A percentile compares a stretch with the other conserved stretches of the same genome.
Conservation (phyloP, 345 rosid species). For the Acer negundo region DNA sequence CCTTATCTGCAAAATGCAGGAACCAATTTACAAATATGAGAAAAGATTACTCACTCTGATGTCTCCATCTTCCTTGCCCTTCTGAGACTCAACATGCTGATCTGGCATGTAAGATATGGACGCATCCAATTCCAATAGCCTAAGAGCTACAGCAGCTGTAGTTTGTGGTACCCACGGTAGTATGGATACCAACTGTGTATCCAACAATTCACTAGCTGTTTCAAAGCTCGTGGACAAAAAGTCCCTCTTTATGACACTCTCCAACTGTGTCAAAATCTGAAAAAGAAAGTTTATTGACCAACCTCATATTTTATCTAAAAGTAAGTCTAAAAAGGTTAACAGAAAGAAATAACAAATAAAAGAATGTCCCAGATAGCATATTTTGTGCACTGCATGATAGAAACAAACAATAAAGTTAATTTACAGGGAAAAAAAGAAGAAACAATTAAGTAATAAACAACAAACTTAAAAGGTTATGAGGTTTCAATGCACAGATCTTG, state of each 20-base stretch:
- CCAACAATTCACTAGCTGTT: constrained; percentile 65
- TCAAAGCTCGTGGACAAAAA: constrained; percentile 62
- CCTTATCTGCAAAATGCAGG: neutral
- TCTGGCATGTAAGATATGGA: constrained; percentile 52
- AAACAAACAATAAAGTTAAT: neutral
- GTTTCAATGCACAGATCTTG: neutral
- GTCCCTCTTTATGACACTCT: constrained; percentile 59
- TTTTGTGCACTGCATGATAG: neutral
- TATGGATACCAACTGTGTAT: constrained; percentile 35
- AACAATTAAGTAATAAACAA: neutral
- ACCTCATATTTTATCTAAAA: neutral
- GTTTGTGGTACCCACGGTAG: constrained; percentile 89
- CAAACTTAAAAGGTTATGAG: neutral
- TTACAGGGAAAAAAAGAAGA: neutral
- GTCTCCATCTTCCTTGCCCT: constrained; percentile 46
- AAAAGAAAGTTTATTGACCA: neutral
- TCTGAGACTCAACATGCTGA: constrained; percentile 45
- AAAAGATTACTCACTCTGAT: constrained; percentile 46
- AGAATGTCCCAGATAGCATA: neutral
- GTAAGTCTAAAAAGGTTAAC: neutral
- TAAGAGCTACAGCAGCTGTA: constrained; percentile 68
- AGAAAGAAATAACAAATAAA: neutral
- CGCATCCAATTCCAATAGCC: constrained; percentile 67
- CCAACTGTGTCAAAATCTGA: constrained; percentile 68
- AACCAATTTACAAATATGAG: neutral